Base-by-base conservation (phyloP, 202 grass and related monocot genomes). In the Eragrostis tef region DNA sequence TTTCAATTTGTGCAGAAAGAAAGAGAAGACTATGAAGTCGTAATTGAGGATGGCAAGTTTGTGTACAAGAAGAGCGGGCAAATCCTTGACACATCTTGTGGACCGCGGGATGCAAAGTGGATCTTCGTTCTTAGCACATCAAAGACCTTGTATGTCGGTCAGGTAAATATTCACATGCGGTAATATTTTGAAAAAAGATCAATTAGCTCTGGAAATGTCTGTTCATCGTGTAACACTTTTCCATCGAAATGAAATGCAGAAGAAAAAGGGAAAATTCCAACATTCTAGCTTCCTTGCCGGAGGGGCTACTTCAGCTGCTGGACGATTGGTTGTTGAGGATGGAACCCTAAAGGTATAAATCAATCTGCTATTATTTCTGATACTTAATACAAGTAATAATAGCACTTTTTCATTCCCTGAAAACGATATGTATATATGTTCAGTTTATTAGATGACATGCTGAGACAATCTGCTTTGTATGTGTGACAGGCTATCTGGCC, bases 121-220 rank as follows among this genome's bases (percentile, higher is more conserved):
- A 96, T 99, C 64, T 99, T 99, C 84, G 96, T 99, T 77, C 83
- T 99, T 51, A 99, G 96, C 83, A 99, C 96, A 70, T 84, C 87
- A 1, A 93, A 89, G 83, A 87, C 27, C 68, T 29, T 99, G 63
- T 99, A 92, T 79, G 89, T 95, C 50, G 93, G 90, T 10, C 93
- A 96, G 89, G 96, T 99, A 83, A 90, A 73, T 87, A 76, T 34
- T 20, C 51, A 21, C n/a, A 64, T 39, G 5, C 16, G 42, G 9
- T 71, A 25, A 9, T 52, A n/a, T 47, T 58, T 9, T 1, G 16
- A 25, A 64, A 2, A 39, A 4, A 39, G 2, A 13, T 14, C 3
- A 25, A 12, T 12, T 14, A 16, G 6, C 21, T 53, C 17, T 84
- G 11, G 17, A 78, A 22, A 7, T 77, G 0, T 6, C 15, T 36